Conservation (phyloP, 1,284 basidiomycete genomes). For the Cutaneotrichosporon spelunceum region DNA sequence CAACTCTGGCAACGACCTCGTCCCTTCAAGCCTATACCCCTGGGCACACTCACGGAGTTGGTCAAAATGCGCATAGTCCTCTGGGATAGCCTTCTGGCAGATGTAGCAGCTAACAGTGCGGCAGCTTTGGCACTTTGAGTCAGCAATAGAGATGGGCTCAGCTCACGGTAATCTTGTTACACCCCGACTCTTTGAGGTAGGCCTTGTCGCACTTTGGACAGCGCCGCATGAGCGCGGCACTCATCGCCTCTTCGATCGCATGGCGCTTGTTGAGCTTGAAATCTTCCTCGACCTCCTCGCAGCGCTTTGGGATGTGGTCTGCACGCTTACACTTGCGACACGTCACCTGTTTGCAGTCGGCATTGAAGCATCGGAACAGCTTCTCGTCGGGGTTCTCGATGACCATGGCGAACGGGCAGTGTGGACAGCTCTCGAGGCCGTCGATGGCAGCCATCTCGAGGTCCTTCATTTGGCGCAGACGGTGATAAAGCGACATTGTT, state of each 20-base stretch:
- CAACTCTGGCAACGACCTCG: too few relatives aligned
- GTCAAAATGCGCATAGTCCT: slow-evolving; percentile 69
- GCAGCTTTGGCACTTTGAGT: slow-evolving; percentile 61
- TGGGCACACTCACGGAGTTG: slow-evolving; percentile 37
- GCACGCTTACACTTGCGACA: slow-evolving; percentile 72
- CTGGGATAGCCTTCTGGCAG: slow-evolving; percentile 62
- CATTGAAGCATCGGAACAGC: slow-evolving; percentile 71
- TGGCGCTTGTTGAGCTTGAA: slow-evolving; percentile 68
- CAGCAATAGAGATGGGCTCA: background rate
- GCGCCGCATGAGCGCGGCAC: slow-evolving; percentile 73
- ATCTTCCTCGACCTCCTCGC: slow-evolving; percentile 69
- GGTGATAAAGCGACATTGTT: slow-evolving; percentile 66
- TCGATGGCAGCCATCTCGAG: slow-evolving; percentile 64
- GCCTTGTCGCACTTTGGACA: slow-evolving; percentile 60
- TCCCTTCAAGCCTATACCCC: background rate
- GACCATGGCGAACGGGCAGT: slow-evolving; percentile 73
- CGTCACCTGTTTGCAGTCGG: slow-evolving; percentile 67
- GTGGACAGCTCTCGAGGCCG: slow-evolving; percentile 75
- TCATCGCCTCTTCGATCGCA: slow-evolving; percentile 83
- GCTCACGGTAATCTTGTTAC: slow-evolving; percentile 64
- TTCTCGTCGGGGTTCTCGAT: slow-evolving; percentile 74
- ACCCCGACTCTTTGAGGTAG: slow-evolving; percentile 46
- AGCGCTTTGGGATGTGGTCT: slow-evolving; percentile 82
- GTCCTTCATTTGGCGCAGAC: slow-evolving; percentile 70
- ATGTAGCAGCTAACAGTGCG: slow-evolving; percentile 69